These are phyloP conservation scores for Vitis hybrid DNA, from an alignment of 177 flowering plant species.

Conservation along the genomic window DNA sequence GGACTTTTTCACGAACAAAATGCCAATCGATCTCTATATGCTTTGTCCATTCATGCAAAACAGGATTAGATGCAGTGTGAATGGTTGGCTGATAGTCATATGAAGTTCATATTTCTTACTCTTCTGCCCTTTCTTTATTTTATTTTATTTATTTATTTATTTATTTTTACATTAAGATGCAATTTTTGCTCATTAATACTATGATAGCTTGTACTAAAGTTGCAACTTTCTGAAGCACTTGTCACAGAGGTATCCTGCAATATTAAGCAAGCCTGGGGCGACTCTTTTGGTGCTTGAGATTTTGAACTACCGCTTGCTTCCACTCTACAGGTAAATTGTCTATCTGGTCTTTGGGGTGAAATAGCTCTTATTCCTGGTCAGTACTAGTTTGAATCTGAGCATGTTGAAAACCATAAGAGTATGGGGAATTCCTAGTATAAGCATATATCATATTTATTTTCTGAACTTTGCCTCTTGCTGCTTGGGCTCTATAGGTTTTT, in stretches of 20 bases:
- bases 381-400: not conserved
- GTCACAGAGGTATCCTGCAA: constrained; percentile 66
- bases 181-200: not conserved
- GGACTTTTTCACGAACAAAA: no score
- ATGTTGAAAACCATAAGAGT: not conserved
- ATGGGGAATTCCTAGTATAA: not conserved
- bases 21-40: no score
- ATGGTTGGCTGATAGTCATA: not conserved
- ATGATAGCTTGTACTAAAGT: not conserved
- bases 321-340: constrained; percentile 77
- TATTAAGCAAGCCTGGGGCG: constrained; percentile 77
- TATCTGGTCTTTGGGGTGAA: not conserved
- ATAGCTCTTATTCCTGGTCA: not conserved
- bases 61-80: no score
- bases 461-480: not conserved
- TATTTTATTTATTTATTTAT: no score
- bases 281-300: constrained; percentile 86
- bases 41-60: no score
- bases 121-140: not conserved
- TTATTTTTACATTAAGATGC: not conserved
- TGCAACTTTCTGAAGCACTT: constrained; percentile 55
- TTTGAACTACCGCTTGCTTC: constrained; percentile 88
- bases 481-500: not conserved
- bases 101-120: not conserved
- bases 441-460: not conserved